These are phyloP conservation scores for Rugonectria rugulosa DNA, from an alignment of 2,329 filamentous ascomycete genomes.

Conservation along the genomic window DNA sequence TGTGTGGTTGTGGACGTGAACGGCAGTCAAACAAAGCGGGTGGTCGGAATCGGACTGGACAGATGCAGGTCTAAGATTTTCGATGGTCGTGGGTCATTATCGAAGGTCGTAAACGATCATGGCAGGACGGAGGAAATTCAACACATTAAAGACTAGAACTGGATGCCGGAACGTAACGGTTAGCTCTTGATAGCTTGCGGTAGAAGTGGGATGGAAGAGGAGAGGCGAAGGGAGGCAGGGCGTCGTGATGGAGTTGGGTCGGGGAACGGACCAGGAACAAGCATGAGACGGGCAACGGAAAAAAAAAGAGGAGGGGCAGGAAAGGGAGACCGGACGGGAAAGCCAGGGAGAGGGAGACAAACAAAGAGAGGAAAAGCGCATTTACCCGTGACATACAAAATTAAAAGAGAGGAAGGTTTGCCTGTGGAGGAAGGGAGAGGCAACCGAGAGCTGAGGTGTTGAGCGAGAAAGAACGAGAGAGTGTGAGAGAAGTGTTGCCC, in stretches of 20 bases:
- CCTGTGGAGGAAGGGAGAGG: conserved; percentile 7
- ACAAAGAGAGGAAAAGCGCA: conserved; percentile 17
- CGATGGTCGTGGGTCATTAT: conserved; percentile 38
- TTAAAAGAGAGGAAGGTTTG: conserved; percentile 4
- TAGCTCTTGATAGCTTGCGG: conserved; percentile 22
- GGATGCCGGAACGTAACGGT: conserved; percentile 30
- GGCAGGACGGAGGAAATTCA: conserved; percentile 31
- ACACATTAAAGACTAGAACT: conserved; percentile 40
- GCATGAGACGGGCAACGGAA: conserved; percentile 18
- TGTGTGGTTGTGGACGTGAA: conserved; percentile 10
- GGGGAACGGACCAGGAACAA: conserved; percentile 33
- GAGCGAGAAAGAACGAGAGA: too few species aligned
- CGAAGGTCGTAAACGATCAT: conserved; percentile 38
- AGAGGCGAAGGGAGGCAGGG: conserved; percentile 27
- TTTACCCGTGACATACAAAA: conserved; percentile 4
- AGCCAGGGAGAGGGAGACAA: conserved; percentile 20
- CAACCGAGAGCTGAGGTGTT: background rate
- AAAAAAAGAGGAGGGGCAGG: conserved; percentile 39
- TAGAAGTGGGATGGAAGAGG: conserved; percentile 24
- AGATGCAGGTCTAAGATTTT: conserved; percentile 27
- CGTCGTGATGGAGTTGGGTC: conserved; percentile 34
- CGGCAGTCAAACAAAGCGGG: conserved; percentile 20
- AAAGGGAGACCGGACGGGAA: conserved; percentile 22
- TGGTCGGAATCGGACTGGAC: conserved; percentile 22
- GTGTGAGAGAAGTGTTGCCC: too few species aligned